Evolutionary conservation across 1,284 basidiomycete genomes (phyloP), one percentile per base, ranked within the genome.

Genomic region (Melampsora larici-populina): DNA sequence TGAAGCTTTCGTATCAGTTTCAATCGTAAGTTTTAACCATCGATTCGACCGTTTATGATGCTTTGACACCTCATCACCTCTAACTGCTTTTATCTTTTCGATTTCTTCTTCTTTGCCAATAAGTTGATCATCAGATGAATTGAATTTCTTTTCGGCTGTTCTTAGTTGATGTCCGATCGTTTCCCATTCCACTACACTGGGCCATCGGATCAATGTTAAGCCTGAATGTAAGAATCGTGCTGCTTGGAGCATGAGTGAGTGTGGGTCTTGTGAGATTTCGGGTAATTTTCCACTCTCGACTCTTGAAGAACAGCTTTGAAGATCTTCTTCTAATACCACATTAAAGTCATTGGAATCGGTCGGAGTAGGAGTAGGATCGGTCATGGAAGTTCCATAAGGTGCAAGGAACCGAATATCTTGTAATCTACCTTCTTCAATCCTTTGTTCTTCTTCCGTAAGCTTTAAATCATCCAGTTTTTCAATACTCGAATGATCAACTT

Each of bases 191-290:
- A 46, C 62, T 48, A 60, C 71, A 15, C 31, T 51, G 5, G 71
- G 71, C 71, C 71, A 73, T 73, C 62, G 71, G 43, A 64, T 48
- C 13, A 33, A 43, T 29, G 64, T 46, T 31, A 73, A 46, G 18
- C 58, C 71, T 21, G 71, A 63, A 46, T 73, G 71, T 31, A 73
- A 65, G 62, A 73, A 73, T 48, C 71, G 31, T 49, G 71, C 71
- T n/a, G 71, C 71, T 49, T 73, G 71, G n/a, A 73, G 62, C 18
- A 60, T 73, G 36, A 73, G 64, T 31, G 71, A 73, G 11, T 64
- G 33, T 29, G 60, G 43, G 31, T 73, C 71, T 46, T 73, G 71
- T 15, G 71, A 43, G 17, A 68, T 68, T 17, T 46, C 66, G 4
- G 66, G 66, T 4, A 71, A 58, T 13, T 11, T 6, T 15, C 33